Base-by-base conservation (phyloP, 768 basidiomycete species). In the Suillus fuscotomentosus region DNA sequence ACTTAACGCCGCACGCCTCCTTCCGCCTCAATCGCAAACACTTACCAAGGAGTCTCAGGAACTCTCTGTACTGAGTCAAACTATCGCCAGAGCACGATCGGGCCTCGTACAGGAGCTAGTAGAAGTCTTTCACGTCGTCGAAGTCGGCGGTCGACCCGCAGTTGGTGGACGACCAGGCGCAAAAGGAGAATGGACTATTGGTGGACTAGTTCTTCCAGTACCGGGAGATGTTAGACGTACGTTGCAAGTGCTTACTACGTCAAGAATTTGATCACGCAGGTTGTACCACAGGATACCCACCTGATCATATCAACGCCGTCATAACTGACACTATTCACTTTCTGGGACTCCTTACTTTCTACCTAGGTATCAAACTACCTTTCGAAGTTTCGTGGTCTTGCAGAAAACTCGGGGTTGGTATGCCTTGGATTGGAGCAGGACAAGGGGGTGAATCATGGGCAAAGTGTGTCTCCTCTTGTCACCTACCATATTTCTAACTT, bases 241-340 rank as follows among this genome's bases (percentile, higher is more conserved):
- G 55, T 39, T 39, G 8, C 39, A 24, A 62, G 85, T 80, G 14
- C 15, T 60, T 60, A 39, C 14, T 61, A 24, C n/a, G 9, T 47
- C 3, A 27, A 56, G 41, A 48, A 59, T 15, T 60, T 60, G 53
- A 47, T 34, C 22, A 11, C 24, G 51, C 60, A 56, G 3, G 31
- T 13, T 22, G 6, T 20, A 38, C 7, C 38, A 22, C 65, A 91
- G 88, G 91, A 60, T 93, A 92, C 72, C 90, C 91, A 1, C 89
- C 91, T 36, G 90, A 92, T 66, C 91, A 94, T 65, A 91, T 93
- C 77, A 94, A 95, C 72, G 92, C 92, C 4, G 92, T 92, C 20
- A 79, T 95, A 60, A 91, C 89, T 0, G 88, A 92, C 63, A 86
- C 91, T 1, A 80, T 94, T 13, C 93, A 94, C 75, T 94, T 94